These are phyloP conservation scores for Bruguiera sexangula DNA, from an alignment of 345 rosid species.

Conservation along the genomic window DNA sequence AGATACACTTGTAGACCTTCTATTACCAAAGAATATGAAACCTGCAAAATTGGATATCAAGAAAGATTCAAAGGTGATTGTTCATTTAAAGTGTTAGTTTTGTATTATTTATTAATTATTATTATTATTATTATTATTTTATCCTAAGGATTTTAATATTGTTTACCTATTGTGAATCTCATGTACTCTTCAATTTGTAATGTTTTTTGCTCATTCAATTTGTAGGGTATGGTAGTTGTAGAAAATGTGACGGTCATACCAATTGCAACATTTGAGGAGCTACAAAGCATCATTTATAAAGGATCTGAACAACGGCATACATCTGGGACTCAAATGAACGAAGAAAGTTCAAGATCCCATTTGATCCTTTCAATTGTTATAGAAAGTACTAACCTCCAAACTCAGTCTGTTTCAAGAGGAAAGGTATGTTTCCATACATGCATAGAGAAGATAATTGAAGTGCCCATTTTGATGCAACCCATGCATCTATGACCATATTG, in stretches of 20 bases:
- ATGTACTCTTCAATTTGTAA: slow-evolving; percentile 11
- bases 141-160: not conserved
- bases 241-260: slow-evolving; percentile 79
- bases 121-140: not conserved
- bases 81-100: not conserved
- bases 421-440: slow-evolving; percentile 47
- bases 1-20: slow-evolving; percentile 84
- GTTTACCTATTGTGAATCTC: slow-evolving; percentile 5
- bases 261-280: slow-evolving; percentile 70
- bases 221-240: slow-evolving; percentile 82
- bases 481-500: not conserved
- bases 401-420: slow-evolving; percentile 84
- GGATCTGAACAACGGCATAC: slow-evolving; percentile 86
- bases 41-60: slow-evolving; percentile 83
- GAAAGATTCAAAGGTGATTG: slow-evolving; percentile 79
- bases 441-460: too few species aligned
- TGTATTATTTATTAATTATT: not conserved
- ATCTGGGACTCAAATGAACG: slow-evolving; percentile 93
- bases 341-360: slow-evolving; percentile 96
- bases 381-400: slow-evolving; percentile 94
- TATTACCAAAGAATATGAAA: slow-evolving; percentile 64
- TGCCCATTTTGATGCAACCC: too few species aligned
- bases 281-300: slow-evolving; percentile 60
- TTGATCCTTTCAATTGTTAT: slow-evolving; percentile 78
- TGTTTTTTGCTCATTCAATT: too few species aligned